Evolutionary conservation across 2,329 filamentous ascomycete species (phyloP), one percentile per base, ranked within the genome.

Genomic region (Aureobasidium sp.): DNA sequence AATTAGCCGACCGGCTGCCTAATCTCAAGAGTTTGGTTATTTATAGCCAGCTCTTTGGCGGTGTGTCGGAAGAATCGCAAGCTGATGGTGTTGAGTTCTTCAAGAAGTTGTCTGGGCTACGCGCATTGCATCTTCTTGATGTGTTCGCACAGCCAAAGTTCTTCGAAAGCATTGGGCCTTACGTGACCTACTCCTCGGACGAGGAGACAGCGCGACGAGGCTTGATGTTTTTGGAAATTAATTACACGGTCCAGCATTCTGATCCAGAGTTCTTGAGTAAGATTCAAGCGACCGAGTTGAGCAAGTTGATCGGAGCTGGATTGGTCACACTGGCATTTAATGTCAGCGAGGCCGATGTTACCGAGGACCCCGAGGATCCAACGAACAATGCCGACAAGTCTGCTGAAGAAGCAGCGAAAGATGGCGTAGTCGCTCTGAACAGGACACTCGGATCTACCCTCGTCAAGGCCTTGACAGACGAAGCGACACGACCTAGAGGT

Each of bases 91-190:
- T 77, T 0, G 63, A 69, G 9, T 77, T 78, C 67, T 79, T 81
- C 67, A 68, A 71, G 17, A 67, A 65, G 5, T 68, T 73, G 20
- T 68, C 66, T 1, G 66, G 69, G 1, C 67, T 81, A 26, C 65
- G 71, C 9, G 77, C 77, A 15, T 50, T 80, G 55, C 78, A 80
- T 67, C 66, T 81, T n/a, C 71, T 81, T 15, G 79, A 81, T 65
- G 75, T 77, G 15, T 80, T 81, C 63, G 73, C 72, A 2, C 70
- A 73, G 43, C 70, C 73, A 5, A 72, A 73, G 13, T 79, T 80
- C 68, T 77, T 77, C 67, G 63, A 68, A 4, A 61, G 66, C 2
- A 69, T 72, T 2, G 68, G 66, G 1, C 65, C 66, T 15, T 73
- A 69, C 67, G 44, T 74, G 55, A 70, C 66, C 26, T 71, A 71